Percentiles rank a stretch among this genome's conserved stretches.
Conservation (phyloP, 2,329 filamentous ascomycete genomes). For the Monilinia fructigena region DNA sequence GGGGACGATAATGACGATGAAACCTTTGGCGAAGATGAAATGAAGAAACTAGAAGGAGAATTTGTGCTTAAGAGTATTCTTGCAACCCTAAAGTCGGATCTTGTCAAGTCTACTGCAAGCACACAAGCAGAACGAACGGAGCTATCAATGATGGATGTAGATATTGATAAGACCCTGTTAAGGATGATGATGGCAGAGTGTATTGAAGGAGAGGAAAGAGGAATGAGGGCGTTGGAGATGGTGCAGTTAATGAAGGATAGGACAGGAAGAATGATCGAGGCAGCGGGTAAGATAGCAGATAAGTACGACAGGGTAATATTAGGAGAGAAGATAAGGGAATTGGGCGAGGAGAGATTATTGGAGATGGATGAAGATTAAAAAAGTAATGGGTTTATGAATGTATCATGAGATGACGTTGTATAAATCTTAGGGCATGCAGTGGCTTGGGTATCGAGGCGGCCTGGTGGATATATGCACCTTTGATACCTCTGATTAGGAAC, state of each 20-base stretch:
- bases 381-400: constrained; percentile 11
- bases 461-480: constrained; percentile 15
- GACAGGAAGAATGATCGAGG: constrained; percentile 85
- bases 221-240: constrained; percentile 92
- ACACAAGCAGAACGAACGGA: constrained; percentile 63
- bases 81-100: constrained; percentile 72
- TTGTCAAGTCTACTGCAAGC: constrained; percentile 65
- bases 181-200: constrained; percentile 90
- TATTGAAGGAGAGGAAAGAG: constrained; percentile 84
- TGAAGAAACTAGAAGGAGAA: constrained; percentile 70
- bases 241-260: constrained; percentile 82
- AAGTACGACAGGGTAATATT: constrained; percentile 78
- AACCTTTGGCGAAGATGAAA: constrained; percentile 48
- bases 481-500: neutral
- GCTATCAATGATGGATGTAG: constrained; percentile 71
- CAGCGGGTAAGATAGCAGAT: constrained; percentile 83
- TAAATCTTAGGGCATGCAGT: neutral
- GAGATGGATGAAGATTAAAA: constrained; percentile 38
- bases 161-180: constrained; percentile 85
- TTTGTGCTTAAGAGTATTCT: constrained; percentile 75
- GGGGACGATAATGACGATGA: constrained; percentile 41
- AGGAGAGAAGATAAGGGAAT: constrained; percentile 84
- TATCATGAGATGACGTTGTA: constrained; percentile 16
- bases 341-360: constrained; percentile 60
- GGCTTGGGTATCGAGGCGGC: constrained; percentile 1